Base-by-base conservation (phyloP, 805 yeast species). In the Hanseniaspora pseudoguilliermondii region DNA sequence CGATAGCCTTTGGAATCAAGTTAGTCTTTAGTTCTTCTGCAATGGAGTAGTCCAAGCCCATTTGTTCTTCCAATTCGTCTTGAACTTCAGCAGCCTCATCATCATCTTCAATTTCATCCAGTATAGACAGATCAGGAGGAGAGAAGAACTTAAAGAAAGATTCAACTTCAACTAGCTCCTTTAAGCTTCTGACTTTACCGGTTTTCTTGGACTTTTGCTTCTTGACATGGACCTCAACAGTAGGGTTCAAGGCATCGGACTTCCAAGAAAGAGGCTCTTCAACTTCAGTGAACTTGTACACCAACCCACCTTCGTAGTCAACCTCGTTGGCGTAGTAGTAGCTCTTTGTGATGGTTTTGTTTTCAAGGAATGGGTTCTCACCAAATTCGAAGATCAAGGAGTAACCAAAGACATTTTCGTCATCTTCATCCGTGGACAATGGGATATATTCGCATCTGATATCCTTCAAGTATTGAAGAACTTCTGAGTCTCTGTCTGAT, bases 1-100 rank as follows among this genome's bases (percentile, higher is more conserved):
- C 97, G 64, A 93, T 79, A 53, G 97, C 97, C 67, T 96, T 82
- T 60, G 97, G 97, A 60, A 93, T 83, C 67, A 93, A 78, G 70
- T 93, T 86, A 70, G 93, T 97, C 75, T 93, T 93, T 69, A 93
- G 80, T 65, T 90, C 90, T 72, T 93, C 98, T 60, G 97, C 98
- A 60, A 93, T 76, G 66, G 89, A 93, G 74, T 93, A 93, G 72
- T 93, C 98, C 63, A 86, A 75, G 64, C 89, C 96, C 65, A 93
- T 74, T 5, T 80, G 85, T 20, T 71, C 74, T 3, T 75, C 83
- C 36, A 75, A 81, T 8, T 75, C 78, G 29, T 78, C 82, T 6
- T 74, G 81, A 5, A 72, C 77, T 34, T 74, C 81, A 10, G 69
- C 77, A n/a, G 71, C 73, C 18, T 66, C 72, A 16, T 62, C 67